A percentile compares a stretch with the other conserved stretches of the same genome.
Conservation (phyloP, 352 stramenopile species). For the Poterioochromonas sp. region DNA sequence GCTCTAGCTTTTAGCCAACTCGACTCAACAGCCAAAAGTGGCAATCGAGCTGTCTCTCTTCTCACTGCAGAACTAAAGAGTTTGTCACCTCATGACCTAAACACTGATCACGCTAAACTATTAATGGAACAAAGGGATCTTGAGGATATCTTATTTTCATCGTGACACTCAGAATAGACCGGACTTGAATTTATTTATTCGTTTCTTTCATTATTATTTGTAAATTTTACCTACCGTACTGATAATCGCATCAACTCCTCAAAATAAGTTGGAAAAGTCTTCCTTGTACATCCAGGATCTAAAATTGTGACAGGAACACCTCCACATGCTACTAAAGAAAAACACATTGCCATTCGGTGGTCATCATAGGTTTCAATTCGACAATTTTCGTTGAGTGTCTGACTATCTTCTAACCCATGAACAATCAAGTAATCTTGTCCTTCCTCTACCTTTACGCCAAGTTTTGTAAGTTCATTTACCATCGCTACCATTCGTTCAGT, state of each 20-base stretch:
- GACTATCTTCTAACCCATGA: conserved; percentile 49
- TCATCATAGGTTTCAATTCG: conserved; percentile 89
- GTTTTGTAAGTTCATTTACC: conserved; percentile 85
- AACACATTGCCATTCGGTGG: conserved; percentile 96
- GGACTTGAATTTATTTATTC: too few species aligned
- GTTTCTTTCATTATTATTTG: too few species aligned
- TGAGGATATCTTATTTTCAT: background rate
- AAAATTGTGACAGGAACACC: conserved; percentile 86
- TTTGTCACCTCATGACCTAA: background rate
- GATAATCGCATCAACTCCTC: conserved; percentile 53
- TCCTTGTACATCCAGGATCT: conserved; percentile 92
- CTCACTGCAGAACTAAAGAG: background rate
- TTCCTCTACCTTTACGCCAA: conserved; percentile 74
- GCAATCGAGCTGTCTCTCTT: background rate
- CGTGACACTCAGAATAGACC: background rate
- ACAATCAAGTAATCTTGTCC: conserved; percentile 70
- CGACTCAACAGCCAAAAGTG: too few species aligned
- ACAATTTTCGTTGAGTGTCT: conserved; percentile 40
- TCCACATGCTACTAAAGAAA: conserved; percentile 77
- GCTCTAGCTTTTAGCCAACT: background rate
- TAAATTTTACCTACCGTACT: background rate
- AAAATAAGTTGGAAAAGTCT: conserved; percentile 96
- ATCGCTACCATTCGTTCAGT: conserved; percentile 96
- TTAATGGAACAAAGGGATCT: background rate
- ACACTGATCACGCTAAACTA: background rate